phyloP scores from a whole-genome alignment of 2,329 filamentous ascomycete species.

The Apiospora malaysiana region DNA sequence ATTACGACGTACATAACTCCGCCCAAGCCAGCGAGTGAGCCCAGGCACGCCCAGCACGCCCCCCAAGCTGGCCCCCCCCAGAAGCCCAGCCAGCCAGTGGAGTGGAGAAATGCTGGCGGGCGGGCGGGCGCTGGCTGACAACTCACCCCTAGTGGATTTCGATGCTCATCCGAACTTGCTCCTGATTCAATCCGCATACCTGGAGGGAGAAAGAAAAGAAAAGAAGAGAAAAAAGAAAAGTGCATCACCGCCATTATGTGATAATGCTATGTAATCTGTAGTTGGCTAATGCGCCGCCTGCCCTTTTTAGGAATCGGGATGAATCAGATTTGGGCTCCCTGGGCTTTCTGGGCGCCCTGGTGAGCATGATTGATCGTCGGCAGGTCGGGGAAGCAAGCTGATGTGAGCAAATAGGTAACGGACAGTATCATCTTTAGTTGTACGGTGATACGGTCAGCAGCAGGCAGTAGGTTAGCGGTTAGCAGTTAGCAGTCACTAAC shows the following conservation, averaged over 20 bases:
- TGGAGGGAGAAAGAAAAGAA: background rate
- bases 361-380: background rate
- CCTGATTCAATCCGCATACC: constrained; percentile 4
- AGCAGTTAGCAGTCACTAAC: background rate
- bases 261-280: background rate
- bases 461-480: background rate
- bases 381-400: background rate
- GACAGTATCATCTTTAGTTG: too few relatives aligned
- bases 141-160: background rate
- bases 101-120: background rate
- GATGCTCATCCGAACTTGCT: background rate
- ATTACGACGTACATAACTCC: constrained; percentile 18
- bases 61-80: too few relatives aligned
- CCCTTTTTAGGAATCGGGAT: background rate
- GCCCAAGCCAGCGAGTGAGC: background rate
- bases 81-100: background rate
- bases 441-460: background rate
- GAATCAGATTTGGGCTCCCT: background rate
- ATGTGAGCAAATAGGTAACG: background rate
- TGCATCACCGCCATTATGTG: background rate
- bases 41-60: background rate
- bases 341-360: too few relatives aligned
- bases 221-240: background rate
- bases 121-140: constrained; percentile 12
- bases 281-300: too few relatives aligned